Evolutionary conservation across 768 basidiomycete genomes (phyloP), one percentile per base, ranked within the genome.

Genomic region (Russula earlei): DNA sequence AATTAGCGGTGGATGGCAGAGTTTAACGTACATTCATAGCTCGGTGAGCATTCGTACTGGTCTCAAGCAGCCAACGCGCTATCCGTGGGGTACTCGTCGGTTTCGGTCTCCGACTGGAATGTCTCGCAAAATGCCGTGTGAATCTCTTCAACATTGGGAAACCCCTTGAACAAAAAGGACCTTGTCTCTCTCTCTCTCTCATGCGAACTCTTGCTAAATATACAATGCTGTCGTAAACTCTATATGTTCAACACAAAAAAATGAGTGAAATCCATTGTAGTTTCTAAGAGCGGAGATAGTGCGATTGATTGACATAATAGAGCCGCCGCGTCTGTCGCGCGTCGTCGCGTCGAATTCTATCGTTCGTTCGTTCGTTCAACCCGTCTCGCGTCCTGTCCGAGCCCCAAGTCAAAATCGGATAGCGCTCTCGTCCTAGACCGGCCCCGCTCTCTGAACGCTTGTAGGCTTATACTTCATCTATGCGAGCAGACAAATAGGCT

Each of bases 11-110:
- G 62, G 70, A 64, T 70, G 70, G 67, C 65, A 65, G 56, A 60
- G 55, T 48, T 37, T 34, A 24, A 61, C 72, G 49, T 62, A 73
- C 72, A 64, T 74, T 74, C 72, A 74, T 74, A 22, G 52, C 48
- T 54, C 57, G 47, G 56, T 58, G 57, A 56, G 49, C 62, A 65
- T 69, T 63, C 62, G 59, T 27, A 60, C 65, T 66, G 63, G 61
- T 68, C 60, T 60, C 22, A 29, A 46, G 56, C 58, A 43, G 54
- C 51, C 57, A 55, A 58, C 52, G 63, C 66, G 66, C 55, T 57
- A 61, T 65, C 64, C 54, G 64, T 63, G 60, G n/a, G 17, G 62
- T 56, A 65, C 65, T 66, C 63, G 49, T 40, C 4, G 15, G 27
- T 60, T 69, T 70, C 52, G 44, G 54, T 61, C 68, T 68, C 67